A percentile compares a stretch with the other conserved stretches of the same genome.
Conservation (phyloP, 345 rosid genomes). For the Camelina neglecta region DNA sequence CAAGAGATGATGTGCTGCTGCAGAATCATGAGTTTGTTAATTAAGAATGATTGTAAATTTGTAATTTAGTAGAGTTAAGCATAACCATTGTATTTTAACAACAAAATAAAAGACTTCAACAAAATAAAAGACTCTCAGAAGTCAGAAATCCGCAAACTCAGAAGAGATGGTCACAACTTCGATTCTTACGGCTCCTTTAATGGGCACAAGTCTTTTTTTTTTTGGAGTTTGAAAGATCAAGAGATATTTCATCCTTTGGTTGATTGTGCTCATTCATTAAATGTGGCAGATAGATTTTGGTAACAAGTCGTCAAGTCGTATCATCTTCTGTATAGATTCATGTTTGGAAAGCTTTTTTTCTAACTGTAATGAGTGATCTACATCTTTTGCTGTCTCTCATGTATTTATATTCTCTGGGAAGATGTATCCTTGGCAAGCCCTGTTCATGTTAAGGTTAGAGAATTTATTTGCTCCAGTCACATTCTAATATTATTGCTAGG, state of each 20-base stretch:
- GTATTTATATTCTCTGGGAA: constrained; percentile 45
- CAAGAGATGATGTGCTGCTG: too few relatives aligned
- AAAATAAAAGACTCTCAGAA: too few relatives aligned
- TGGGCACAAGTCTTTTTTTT: background rate
- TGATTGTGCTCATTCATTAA: background rate
- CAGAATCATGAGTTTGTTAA: too few relatives aligned
- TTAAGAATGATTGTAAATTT: too few relatives aligned
- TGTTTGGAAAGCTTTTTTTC: background rate
- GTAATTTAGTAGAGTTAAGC: too few relatives aligned
- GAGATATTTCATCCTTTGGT: background rate
- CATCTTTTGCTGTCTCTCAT: constrained; percentile 30
- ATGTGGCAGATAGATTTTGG: background rate
- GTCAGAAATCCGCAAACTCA: constrained; percentile 40
- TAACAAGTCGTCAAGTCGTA: background rate
- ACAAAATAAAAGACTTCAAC: too few relatives aligned
- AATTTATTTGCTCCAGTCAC: background rate
- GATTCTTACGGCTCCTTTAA: constrained; percentile 34
- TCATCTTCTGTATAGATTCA: background rate
- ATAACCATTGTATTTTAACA: too few relatives aligned
- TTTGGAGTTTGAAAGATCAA: background rate
- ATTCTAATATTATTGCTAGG: background rate
- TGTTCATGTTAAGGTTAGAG: constrained; percentile 53
- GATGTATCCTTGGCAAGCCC: constrained; percentile 56
- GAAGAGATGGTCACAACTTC: constrained; percentile 29
- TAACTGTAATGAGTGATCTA: background rate